Evolutionary conservation across 768 basidiomycete species (phyloP), one percentile per base, ranked within the genome.

Genomic region (Lentinula raphanica): DNA sequence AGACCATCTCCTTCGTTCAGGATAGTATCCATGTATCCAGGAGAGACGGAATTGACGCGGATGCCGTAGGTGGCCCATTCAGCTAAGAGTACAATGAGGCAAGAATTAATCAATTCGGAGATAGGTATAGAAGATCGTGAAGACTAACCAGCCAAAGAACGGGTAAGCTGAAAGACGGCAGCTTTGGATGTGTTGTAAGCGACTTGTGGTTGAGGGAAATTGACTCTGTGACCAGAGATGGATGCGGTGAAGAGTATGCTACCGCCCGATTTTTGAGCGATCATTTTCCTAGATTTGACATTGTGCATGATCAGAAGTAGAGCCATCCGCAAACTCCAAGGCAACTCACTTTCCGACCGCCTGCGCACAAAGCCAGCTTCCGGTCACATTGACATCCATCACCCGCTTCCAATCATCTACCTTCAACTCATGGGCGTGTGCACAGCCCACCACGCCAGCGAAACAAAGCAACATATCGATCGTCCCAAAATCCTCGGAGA

Each of bases 151-250:
- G 78, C 78, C 49, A 91, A 80, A 62, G 84, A 87, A 36, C 89
- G 83, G 3, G 75, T 81, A 85, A 89, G 87, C 71, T 91, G 89
- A 32, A 89, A 61, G n/a, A 91, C 85, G n/a, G 85, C 89, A 1
- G 85, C 76, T 71, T 90, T 91, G 69, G 82, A 84, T 21, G 82
- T 80, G 67, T 88, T 89, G 70, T 90, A 90, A 2, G 85, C 83
- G 36, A 84, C 78, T 77, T 77, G 75, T 17, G 73, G 73, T 49
- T 75, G 71, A 11, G 76, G 79, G 56, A 74, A 77, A 59, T 78
- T 69, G 49, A 74, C 72, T 17, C 58, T 63, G 55, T 77, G 76
- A 0, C 67, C 79, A 12, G 77, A 76, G 60, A 77, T 74, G 17
- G 76, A 79, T 2, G 75, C 71, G 1, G 69, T 73, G 58, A 79